phyloP scores from a whole-genome alignment of 371 early-diverging fungal genomes.

The Circinella minor region DNA sequence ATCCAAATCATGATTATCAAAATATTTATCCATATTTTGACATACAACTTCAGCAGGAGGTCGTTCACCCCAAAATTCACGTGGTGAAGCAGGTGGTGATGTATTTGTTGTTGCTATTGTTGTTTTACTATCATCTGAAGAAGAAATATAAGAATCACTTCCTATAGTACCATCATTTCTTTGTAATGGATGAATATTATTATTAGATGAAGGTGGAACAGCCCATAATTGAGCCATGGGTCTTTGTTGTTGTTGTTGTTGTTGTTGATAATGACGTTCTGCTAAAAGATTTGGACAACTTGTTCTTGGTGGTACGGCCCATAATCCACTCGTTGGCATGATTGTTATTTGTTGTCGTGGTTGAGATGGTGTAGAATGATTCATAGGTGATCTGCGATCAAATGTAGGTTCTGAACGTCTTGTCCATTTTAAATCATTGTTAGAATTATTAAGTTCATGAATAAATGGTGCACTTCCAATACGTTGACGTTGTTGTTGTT shows the following conservation, averaged over 20 bases:
- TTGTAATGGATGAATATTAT: not conserved
- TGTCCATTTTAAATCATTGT: slow-evolving; percentile 6
- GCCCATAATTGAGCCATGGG: slow-evolving; percentile 29
- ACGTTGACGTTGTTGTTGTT: slow-evolving; percentile 14
- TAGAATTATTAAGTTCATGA: not conserved
- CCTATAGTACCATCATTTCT: not conserved
- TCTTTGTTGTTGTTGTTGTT: slow-evolving; percentile 4
- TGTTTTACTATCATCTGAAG: not conserved
- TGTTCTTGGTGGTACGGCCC: slow-evolving; percentile 36
- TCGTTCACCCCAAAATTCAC: slow-evolving; percentile 68
- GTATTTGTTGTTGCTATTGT: not conserved
- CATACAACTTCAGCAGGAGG: slow-evolving; percentile 78
- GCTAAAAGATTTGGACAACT: slow-evolving; percentile 10
- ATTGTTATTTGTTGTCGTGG: not conserved
- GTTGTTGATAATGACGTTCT: not conserved
- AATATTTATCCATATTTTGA: slow-evolving; percentile 75
- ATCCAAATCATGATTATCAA: slow-evolving; percentile 81
- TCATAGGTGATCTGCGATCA: not conserved
- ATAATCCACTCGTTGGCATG: slow-evolving; percentile 13
- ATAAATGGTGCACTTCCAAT: slow-evolving; percentile 18
- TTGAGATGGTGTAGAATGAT: not conserved
- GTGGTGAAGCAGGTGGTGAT: slow-evolving; percentile 9
- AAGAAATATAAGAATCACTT: not conserved
- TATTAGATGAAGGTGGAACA: slow-evolving; percentile 19
- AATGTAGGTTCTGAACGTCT: slow-evolving; percentile 14